A percentile compares a stretch with the other conserved stretches of the same genome.
These are phyloP conservation scores for Davidsoniella virescens DNA, from an alignment of 2,329 filamentous ascomycete genomes.

Conservation along the genomic window DNA sequence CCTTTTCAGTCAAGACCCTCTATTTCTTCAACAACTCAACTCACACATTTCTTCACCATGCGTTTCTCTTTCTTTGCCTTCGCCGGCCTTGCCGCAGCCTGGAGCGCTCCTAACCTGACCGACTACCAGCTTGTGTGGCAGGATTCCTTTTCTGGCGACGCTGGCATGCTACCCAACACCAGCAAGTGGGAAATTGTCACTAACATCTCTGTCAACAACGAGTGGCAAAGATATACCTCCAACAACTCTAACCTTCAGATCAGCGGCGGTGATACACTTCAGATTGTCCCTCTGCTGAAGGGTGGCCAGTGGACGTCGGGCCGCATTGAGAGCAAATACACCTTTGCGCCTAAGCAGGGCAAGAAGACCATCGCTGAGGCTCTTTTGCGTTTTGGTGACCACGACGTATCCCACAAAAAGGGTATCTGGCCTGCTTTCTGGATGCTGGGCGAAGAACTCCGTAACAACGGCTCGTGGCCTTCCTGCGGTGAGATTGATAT, in stretches of 20 bases:
- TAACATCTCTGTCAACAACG: conserved; percentile 33
- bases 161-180: conserved; percentile 21
- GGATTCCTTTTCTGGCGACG: conserved; percentile 26
- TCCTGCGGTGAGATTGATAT: conserved; percentile 40
- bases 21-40: background rate
- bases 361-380: conserved; percentile 31
- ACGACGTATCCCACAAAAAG: conserved; percentile 27
- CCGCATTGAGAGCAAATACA: conserved; percentile 33
- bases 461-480: conserved; percentile 34
- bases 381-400: conserved; percentile 30
- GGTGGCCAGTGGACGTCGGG: conserved; percentile 34
- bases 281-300: conserved; percentile 32
- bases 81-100: conserved; percentile 21
- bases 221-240: conserved; percentile 33
- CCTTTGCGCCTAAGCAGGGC: conserved; percentile 30
- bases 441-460: conserved; percentile 35
- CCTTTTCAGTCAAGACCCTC: background rate
- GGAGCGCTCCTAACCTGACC: conserved; percentile 23
- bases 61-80: conserved; percentile 14
- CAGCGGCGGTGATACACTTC: conserved; percentile 32
- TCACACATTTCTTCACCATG: background rate
- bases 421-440: conserved; percentile 45
- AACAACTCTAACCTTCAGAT: conserved; percentile 32
- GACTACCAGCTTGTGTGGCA: conserved; percentile 27
- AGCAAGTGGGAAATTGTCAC: conserved; percentile 27